A percentile compares a stretch with the other conserved stretches of the same genome.
phyloP scores from a whole-genome alignment of 2,329 filamentous ascomycete species.

The Aspergillus pseudotamarii region DNA sequence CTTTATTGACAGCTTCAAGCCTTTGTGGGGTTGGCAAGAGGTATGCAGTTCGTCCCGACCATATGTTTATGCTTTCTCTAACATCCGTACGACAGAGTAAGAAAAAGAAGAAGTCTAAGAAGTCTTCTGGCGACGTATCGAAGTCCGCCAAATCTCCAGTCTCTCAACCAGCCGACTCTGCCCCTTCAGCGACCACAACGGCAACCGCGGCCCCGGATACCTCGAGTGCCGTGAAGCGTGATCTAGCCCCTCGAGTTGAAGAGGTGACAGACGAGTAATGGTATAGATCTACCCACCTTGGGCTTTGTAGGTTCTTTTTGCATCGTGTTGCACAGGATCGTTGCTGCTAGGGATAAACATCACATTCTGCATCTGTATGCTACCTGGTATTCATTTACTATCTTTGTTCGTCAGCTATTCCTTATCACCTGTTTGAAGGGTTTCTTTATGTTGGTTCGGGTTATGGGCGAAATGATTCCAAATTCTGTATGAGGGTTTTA shows the following conservation, averaged over 20 bases:
- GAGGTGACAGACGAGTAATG: constrained; percentile 45
- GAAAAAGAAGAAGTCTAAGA: constrained; percentile 43
- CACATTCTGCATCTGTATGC: neutral
- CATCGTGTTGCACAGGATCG: neutral
- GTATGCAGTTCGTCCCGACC: constrained; percentile 51
- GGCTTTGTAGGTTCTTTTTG: neutral
- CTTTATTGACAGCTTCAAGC: constrained; percentile 95
- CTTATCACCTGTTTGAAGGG: neutral
- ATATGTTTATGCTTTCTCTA: neutral
- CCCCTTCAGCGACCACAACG: constrained; percentile 38
- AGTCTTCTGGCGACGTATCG: constrained; percentile 18
- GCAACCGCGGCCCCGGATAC: constrained; percentile 39
- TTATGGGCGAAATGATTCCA: constrained; percentile 2
- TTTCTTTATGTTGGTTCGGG: constrained; percentile 1
- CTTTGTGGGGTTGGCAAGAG: constrained; percentile 98
- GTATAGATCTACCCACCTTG: neutral
- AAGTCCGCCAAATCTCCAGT: constrained; percentile 12
- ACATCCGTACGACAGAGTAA: constrained; percentile 36
- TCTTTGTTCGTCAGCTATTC: neutral
- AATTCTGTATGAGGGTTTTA: neutral
- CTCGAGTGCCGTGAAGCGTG: constrained; percentile 39
- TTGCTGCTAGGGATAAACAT: neutral
- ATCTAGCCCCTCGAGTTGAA: constrained; percentile 49
- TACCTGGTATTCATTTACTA: neutral
- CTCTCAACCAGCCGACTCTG: constrained; percentile 15